Evolutionary conservation across 208 protist species (phyloP).

Genomic region (Acanthamoeba lenticulata): DNA sequence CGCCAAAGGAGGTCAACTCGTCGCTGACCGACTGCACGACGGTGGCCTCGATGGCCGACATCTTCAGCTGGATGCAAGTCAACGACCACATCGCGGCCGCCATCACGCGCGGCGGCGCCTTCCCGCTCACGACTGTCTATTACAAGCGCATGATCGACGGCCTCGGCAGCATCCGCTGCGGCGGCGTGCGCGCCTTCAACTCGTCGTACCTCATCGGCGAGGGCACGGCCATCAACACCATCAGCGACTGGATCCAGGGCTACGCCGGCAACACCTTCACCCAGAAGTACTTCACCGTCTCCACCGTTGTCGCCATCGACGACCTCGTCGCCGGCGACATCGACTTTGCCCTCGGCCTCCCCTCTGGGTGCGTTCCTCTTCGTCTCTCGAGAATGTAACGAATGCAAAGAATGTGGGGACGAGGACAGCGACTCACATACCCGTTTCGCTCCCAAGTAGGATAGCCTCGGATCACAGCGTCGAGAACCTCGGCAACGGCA

Average conservation of each 20-base stretch:
- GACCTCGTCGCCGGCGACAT: conserved; percentile 14
- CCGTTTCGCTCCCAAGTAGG: background rate
- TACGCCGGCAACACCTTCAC: conserved; percentile 54
- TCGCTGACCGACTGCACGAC: conserved; percentile 30
- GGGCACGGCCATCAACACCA: conserved; percentile 4
- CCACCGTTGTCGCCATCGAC: background rate
- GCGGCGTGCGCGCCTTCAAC: conserved; percentile 11
- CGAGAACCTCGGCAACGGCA: background rate
- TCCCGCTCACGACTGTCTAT: conserved; percentile 15
- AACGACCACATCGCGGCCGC: conserved; percentile 47
- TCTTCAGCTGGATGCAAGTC: conserved; percentile 62
- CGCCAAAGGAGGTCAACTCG: conserved; percentile 9
- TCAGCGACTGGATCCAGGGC: conserved; percentile 63
- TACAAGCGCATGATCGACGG: conserved; percentile 56
- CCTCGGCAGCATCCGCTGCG: conserved; percentile 30
- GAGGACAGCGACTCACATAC: background rate
- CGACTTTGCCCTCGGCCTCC: conserved; percentile 51
- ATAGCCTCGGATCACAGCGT: background rate
- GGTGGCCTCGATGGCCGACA: conserved; percentile 19
- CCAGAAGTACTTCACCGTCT: conserved; percentile 47
- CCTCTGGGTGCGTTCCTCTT: background rate
- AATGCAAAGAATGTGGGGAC: background rate
- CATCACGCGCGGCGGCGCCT: conserved; percentile 2
- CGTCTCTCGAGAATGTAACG: background rate
- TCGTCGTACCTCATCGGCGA: conserved; percentile 33